A percentile compares a stretch with the other conserved stretches of the same genome.
Evolutionary conservation across 1,284 basidiomycete species (phyloP).

Genomic region (Stygiomarasmius scandens): DNA sequence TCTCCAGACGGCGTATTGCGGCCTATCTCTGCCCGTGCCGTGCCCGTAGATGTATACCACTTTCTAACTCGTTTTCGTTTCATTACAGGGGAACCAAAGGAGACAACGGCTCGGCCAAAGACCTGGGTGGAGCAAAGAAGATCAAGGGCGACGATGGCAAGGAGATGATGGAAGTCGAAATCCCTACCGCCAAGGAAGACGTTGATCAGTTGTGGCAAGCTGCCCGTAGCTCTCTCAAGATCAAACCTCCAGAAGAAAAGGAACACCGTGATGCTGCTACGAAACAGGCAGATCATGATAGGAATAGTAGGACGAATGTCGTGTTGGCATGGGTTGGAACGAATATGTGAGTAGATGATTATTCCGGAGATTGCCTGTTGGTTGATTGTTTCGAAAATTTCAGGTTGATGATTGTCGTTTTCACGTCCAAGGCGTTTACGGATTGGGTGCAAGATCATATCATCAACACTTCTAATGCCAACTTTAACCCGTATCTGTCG

Average conservation of each 20-base stretch:
- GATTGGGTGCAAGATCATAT: constrained; percentile 62
- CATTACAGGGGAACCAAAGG: constrained; percentile 81
- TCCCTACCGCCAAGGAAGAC: constrained; percentile 81
- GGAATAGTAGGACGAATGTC: constrained; percentile 82
- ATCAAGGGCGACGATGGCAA: constrained; percentile 82
- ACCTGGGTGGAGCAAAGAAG: constrained; percentile 88
- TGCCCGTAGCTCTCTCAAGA: constrained; percentile 63
- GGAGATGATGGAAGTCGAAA: constrained; percentile 82
- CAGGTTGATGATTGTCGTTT: constrained; percentile 77
- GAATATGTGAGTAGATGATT: constrained; percentile 73
- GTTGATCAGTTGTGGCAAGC: constrained; percentile 85
- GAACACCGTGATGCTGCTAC: constrained; percentile 86
- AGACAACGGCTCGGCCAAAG: constrained; percentile 83
- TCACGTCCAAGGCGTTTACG: constrained; percentile 79
- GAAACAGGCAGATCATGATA: constrained; percentile 86
- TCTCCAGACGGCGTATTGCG: neutral
- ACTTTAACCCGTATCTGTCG: constrained; percentile 85
- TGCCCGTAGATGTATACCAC: neutral
- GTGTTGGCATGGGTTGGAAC: constrained; percentile 85
- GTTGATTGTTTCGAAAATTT: constrained; percentile 12
- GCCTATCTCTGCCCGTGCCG: neutral
- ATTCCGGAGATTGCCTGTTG: constrained; percentile 51
- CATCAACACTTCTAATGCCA: constrained; percentile 43
- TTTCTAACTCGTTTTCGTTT: neutral
- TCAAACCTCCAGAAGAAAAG: constrained; percentile 68